Evolutionary conservation across 1,284 basidiomycete genomes (phyloP), one percentile per base, ranked within the genome.

Genomic region (Fistulinella cinereoalba): DNA sequence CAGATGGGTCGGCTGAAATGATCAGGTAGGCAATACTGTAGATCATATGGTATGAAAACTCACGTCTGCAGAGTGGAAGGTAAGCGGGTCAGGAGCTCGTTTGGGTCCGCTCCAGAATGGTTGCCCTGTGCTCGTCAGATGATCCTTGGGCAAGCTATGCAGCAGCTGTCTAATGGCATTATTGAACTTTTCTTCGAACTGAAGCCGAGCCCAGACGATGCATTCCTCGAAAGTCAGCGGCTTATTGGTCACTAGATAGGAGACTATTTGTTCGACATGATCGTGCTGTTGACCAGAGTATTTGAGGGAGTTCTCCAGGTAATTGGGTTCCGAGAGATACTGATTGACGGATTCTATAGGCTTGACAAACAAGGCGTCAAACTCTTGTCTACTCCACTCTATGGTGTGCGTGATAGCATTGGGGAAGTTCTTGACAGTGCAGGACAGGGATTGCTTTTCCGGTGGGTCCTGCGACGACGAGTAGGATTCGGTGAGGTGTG

Each of bases 401-500:
- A 99, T 99, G n/a, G 96, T 98, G 72, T 99, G 97, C 59, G 94
- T 88, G 58, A 99, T 99, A 28, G 89, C 87, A 67, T 99, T 97
- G 24, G 97, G 97, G 82, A 99, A 99, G 72, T 94, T 98, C 75
- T 98, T 99, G 64, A 99, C 90, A 9, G 97, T 99, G 71, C 97
- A 99, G 33, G 92, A 92, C 10, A 97, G 92, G 13, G 95, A 88
- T 64, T 96, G 91, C 73, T 98, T 99, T 73, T 99, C 97, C 16
- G 97, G 97, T 37, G 97, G 97, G 68, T 99, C 97, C 71, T 99
- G 97, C 18, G 96, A 98, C 6, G 95, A 97, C 19, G 92, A 88
- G 69, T 99, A 99, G 13, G 94, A 97, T 71, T 99, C 97, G 29
- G 97, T 98, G 42, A 99, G 62, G 69, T 97, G 83, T 18, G 97